These are phyloP conservation scores for Plasmodium billcollinsi DNA, from an alignment of 169 alveolate genomes.

Conservation along the genomic window DNA sequence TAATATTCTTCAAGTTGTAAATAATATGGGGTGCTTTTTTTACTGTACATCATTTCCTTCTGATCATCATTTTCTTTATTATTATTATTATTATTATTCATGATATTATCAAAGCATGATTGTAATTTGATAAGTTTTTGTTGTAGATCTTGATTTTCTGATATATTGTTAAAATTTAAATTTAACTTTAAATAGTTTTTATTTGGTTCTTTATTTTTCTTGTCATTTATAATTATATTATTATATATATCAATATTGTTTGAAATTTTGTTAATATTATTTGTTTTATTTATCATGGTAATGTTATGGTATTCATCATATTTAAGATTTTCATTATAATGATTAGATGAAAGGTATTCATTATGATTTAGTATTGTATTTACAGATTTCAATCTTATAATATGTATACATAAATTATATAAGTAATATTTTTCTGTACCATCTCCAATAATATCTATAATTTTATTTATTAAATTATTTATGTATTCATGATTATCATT, in stretches of 20 bases:
- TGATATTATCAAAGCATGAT: conserved; percentile 38
- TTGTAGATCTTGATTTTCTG: conserved; percentile 7
- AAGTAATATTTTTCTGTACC: conserved; percentile 36
- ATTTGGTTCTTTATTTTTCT: neutral
- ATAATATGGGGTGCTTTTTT: conserved; percentile 4
- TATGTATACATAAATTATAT: conserved; percentile 72
- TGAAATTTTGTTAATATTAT: too few relatives aligned
- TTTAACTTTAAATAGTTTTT: neutral
- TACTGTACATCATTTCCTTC: neutral
- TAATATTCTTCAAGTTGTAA: conserved; percentile 25
- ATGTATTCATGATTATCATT: conserved; percentile 26
- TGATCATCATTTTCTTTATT: conserved; percentile 10
- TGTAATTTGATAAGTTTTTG: conserved; percentile 24
- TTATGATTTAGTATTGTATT: conserved; percentile 32
- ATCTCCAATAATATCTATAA: conserved; percentile 59
- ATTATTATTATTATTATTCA: conserved; percentile 16
- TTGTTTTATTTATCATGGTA: too few relatives aligned
- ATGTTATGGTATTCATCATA: too few relatives aligned
- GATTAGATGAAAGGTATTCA: conserved; percentile 19
- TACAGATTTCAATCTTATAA: conserved; percentile 58
- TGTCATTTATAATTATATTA: neutral
- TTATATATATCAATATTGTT: too few relatives aligned
- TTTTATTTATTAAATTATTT: conserved; percentile 23
- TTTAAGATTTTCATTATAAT: neutral
- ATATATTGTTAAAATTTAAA: neutral